Base-by-base conservation (phyloP, 2,329 filamentous ascomycete species). In the Fusarium proliferatum region DNA sequence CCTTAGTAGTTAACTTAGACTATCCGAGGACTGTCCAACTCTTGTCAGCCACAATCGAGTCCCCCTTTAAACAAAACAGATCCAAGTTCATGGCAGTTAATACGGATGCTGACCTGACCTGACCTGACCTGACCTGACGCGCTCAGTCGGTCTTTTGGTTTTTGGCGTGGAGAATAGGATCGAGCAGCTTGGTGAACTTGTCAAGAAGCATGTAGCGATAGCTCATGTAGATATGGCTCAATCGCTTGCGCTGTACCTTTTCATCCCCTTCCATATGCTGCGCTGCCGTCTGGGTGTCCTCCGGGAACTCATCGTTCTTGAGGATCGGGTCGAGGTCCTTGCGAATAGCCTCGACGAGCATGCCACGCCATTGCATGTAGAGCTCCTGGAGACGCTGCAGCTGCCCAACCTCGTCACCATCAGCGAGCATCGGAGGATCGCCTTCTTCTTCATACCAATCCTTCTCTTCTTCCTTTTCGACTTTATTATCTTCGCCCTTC, bases 321-420 rank as follows among this genome's bases (percentile, higher is more conserved):
- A 72, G 61, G 26, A 72, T 30, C 33, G 66, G 66, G 41, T 72
- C 69, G 49, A 72, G 69, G 19, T 73, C 36, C 21, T 38, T 34
- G 30, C 43, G 69, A 17, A 72, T 73, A 11, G 49, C 9, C 26
- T 49, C 15, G 41, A 55, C 69, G 11, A 72, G 45, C 59, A 72
- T 61, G 34, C 19, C n/a, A 34, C 69, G 69, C 55, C 72, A 73
- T 56, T 72, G 58, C 64, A 72, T 72, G 28, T 72, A 72, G 21
- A 72, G 69, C 23, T 43, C 23, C 23, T 41, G 46, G 28, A 72
- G 46, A 12, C 69, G 38, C 55, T 34, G 30, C 11, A 59, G 38
- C 34, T 72, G 69, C 30, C 42, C 43, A 13, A 39, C 34, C 45
- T 48, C 65, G n/a, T 65, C 52, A 16, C 60, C 66, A 15, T 21